Conservation (phyloP, 345 rosid species). For the Salix koriyanagi region DNA sequence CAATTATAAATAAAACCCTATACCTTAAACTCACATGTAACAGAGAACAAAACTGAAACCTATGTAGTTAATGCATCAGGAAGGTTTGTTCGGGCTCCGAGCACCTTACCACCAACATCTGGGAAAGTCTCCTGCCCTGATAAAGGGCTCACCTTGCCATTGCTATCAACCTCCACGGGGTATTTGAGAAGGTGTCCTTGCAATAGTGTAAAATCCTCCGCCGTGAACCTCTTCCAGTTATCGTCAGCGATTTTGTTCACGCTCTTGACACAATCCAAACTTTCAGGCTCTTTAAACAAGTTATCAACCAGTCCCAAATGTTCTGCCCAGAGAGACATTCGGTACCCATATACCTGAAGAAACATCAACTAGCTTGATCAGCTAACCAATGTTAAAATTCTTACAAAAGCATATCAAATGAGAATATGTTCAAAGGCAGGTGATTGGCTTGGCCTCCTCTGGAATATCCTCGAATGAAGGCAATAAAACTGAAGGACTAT, state of each 20-base stretch:
- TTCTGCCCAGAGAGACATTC: slow-evolving; percentile 94
- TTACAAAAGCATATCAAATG: neutral
- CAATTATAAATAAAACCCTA: too few relatives aligned
- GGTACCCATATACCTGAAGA: slow-evolving; percentile 63
- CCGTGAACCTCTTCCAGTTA: slow-evolving; percentile 62
- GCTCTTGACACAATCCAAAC: slow-evolving; percentile 46
- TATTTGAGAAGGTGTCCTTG: slow-evolving; percentile 74
- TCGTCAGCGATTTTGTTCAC: slow-evolving; percentile 67
- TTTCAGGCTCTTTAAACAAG: slow-evolving; percentile 50
- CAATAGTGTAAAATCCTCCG: slow-evolving; percentile 37
- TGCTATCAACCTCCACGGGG: slow-evolving; percentile 49
- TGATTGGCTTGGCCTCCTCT: neutral
- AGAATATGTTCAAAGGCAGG: neutral
- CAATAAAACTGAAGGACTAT: neutral
- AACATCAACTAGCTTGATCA: neutral
- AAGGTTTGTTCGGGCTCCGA: slow-evolving; percentile 58
- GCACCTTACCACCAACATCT: slow-evolving; percentile 78
- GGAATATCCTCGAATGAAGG: neutral
- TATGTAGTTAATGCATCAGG: slow-evolving; percentile 74
- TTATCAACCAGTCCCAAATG: slow-evolving; percentile 52
- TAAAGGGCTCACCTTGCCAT: slow-evolving; percentile 53
- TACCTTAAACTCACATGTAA: neutral
- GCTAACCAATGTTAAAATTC: neutral
- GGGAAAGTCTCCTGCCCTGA: slow-evolving; percentile 67
- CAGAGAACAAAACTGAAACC: neutral